These are phyloP conservation scores for Phytophthora brassicae DNA, from an alignment of 352 stramenopile genomes.

Conservation along the genomic window DNA sequence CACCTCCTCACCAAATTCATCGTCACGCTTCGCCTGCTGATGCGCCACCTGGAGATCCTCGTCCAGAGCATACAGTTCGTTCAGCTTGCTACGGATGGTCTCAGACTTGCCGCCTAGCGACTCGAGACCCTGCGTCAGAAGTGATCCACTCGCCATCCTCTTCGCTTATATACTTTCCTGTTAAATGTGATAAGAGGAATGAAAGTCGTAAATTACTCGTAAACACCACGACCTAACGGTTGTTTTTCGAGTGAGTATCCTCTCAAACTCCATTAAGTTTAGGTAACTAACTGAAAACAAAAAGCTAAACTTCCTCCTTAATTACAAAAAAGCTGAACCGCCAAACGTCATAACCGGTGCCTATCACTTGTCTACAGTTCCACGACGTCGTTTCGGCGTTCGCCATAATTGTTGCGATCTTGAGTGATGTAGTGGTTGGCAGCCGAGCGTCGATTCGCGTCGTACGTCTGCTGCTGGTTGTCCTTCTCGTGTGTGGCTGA, in stretches of 20 bases:
- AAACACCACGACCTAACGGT: too few species aligned
- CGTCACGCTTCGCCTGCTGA: constrained; percentile 53
- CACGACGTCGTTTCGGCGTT: constrained; percentile 61
- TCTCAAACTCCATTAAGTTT: constrained; percentile 24
- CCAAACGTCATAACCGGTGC: too few species aligned
- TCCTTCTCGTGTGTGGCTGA: constrained; percentile 56
- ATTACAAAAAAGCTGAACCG: constrained; percentile 30
- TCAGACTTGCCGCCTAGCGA: constrained; percentile 33
- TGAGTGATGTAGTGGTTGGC: constrained; percentile 59
- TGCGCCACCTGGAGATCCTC: constrained; percentile 60
- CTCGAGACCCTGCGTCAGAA: constrained; percentile 56
- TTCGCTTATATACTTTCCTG: neutral
- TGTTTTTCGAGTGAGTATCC: too few species aligned
- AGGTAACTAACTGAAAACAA: constrained; percentile 15
- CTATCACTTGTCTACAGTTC: constrained; percentile 60
- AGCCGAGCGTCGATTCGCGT: constrained; percentile 38
- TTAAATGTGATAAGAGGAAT: constrained; percentile 21
- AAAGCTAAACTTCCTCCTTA: constrained; percentile 26
- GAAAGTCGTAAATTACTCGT: too few species aligned
- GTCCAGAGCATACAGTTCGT: constrained; percentile 50
- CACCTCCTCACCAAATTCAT: constrained; percentile 67
- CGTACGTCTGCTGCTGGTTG: constrained; percentile 40
- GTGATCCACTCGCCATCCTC: constrained; percentile 26
- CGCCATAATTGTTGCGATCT: constrained; percentile 39
- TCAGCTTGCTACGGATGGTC: constrained; percentile 32